Percentiles rank a stretch among this genome's conserved stretches.
Conservation (phyloP, 192 early-diverging fungal genomes). For the Linnemannia schmuckeri region DNA sequence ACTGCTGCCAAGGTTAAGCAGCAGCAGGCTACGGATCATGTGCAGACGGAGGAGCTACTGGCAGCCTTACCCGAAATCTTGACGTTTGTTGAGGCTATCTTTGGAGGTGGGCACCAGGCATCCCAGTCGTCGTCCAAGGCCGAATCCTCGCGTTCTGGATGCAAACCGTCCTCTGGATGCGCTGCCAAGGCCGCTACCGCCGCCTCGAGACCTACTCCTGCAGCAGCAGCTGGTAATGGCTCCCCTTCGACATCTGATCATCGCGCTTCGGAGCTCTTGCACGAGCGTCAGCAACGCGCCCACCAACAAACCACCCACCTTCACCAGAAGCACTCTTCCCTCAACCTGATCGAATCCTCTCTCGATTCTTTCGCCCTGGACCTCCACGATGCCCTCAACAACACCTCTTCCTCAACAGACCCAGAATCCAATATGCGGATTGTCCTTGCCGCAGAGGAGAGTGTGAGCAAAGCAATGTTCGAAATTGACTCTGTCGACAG, state of each 20-base stretch:
- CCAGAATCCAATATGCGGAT: background rate
- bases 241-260: conserved; percentile 24
- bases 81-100: conserved; percentile 17
- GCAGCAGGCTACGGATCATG: background rate
- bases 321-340: conserved; percentile 38
- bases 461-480: conserved; percentile 23
- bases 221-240: background rate
- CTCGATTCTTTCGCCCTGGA: conserved; percentile 25
- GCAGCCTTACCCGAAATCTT: conserved; percentile 5
- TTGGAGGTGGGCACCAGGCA: background rate
- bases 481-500: conserved; percentile 22
- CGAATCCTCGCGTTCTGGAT: background rate
- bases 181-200: background rate
- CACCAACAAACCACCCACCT: conserved; percentile 9
- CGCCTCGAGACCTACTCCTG: background rate
- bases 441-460: conserved; percentile 24
- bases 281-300: conserved; percentile 7
- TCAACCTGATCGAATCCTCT: conserved; percentile 47
- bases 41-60: background rate
- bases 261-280: conserved; percentile 26
- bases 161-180: background rate
- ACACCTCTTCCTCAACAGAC: background rate
- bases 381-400: conserved; percentile 4
- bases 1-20: background rate
- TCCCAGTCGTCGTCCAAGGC: background rate